Base-by-base conservation (phyloP, 768 basidiomycete species). In the Aureoboletus auriporus region DNA sequence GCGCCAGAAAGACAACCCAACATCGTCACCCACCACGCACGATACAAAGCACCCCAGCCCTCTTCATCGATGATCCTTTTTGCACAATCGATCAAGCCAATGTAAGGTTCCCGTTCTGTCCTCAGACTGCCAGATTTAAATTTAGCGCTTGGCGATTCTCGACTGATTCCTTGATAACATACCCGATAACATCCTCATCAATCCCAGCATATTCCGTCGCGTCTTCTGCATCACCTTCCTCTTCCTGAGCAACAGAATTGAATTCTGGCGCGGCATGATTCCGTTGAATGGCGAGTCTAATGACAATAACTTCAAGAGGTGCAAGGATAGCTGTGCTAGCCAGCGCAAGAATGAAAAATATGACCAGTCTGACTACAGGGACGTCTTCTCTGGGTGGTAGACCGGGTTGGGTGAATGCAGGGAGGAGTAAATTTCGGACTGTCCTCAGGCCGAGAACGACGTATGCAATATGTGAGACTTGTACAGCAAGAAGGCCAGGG, bases 161-260 rank as follows among this genome's bases (percentile, higher is more conserved):
- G 34, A 27, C 12, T 14, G 11, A 11, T 29, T 23, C 9, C 11
- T 13, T 5, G 37, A 26, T 33, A 26, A 62, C 82, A 43, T 55
- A 87, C 86, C 88, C 89, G 53, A 93, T 89, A 14, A 93, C 90
- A 55, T 93, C 90, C 59, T 93, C 89, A 26, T 86, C 82, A 6
- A 72, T 66, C 13, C 84, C 86, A 23, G 79, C 73, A 56, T 81
- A 92, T 54, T 88, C 86, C 6, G 70, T 66, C 1, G 70, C 68
- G 39, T 80, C 77, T 49, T 87, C 78, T 3, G 69, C 71, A 56
- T 86, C 83, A 6, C 79, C 80, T 35, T 84, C 83, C 14, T 80
- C 79, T 56, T 91, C 87, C 59, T 89, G 86, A 4, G 80, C 70
- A 28, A 87, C 79, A 1, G 86, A 83, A 53, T 88, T 86, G 59